A percentile compares a stretch with the other conserved stretches of the same genome.
These are phyloP conservation scores for Kandelia obovata DNA, from an alignment of 345 rosid species.

Conservation along the genomic window DNA sequence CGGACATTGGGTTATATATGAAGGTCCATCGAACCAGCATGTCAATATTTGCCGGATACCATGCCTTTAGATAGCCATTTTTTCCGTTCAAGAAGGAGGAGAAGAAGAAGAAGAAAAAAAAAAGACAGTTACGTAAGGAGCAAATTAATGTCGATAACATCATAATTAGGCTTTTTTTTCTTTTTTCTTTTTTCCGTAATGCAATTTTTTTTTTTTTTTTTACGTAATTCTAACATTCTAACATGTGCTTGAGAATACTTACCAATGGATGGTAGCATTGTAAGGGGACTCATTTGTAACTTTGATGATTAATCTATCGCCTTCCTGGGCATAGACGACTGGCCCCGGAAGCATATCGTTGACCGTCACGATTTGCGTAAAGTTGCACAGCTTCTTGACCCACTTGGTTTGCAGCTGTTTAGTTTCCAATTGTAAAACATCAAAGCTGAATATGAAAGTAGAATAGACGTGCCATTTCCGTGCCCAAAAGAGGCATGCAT, in stretches of 20 bases:
- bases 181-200: too few relatives aligned
- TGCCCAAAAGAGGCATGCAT: too few relatives aligned
- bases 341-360: conserved; percentile 84
- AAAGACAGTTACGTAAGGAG: not conserved
- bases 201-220: too few relatives aligned
- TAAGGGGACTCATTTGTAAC: conserved; percentile 69
- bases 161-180: too few relatives aligned
- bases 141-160: too few relatives aligned
- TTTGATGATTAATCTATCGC: conserved; percentile 56
- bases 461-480: too few relatives aligned
- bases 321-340: conserved; percentile 65
- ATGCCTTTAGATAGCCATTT: conserved; percentile 44
- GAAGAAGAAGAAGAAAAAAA: not conserved
- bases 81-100: not conserved
- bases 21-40: conserved; percentile 88
- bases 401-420: conserved; percentile 55
- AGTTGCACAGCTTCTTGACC: conserved; percentile 58
- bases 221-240: too few relatives aligned
- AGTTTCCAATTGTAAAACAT: not conserved
- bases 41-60: conserved; percentile 76
- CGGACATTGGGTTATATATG: conserved; percentile 88
- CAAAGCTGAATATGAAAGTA: not conserved
- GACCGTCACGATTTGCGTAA: conserved; percentile 57
- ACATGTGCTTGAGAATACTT: not conserved
- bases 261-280: conserved; percentile 86